Evolutionary conservation across 1,284 basidiomycete species (phyloP).

Genomic region (Coriolopsis trogii): DNA sequence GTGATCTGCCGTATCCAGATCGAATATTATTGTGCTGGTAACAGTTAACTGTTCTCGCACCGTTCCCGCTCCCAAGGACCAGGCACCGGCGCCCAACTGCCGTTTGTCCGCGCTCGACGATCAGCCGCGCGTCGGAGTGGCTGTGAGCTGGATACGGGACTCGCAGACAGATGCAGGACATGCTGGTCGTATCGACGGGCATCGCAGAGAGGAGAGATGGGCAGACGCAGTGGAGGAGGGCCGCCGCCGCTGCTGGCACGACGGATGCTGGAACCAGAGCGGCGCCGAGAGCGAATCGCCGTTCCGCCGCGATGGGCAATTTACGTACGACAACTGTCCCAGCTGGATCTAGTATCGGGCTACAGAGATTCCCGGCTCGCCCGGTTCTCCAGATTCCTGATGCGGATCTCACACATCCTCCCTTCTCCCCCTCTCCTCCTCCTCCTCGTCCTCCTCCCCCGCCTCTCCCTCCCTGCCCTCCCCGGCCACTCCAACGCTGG

Average conservation of each 20-base stretch:
- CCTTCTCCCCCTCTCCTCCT: constrained; percentile 14
- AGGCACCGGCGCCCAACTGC: constrained; percentile 28
- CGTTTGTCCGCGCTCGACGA: constrained; percentile 10
- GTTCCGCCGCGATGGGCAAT: constrained; percentile 29
- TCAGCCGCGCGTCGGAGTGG: constrained; percentile 3
- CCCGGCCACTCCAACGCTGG: not conserved
- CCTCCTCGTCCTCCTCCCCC: constrained; percentile 9
- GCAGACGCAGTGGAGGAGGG: constrained; percentile 3
- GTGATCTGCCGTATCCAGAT: constrained; percentile 28
- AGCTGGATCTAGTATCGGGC: constrained; percentile 34
- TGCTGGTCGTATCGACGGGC: no score
- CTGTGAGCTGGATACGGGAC: constrained; percentile 5
- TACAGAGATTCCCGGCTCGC: constrained; percentile 32
- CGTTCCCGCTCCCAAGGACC: constrained; percentile 8
- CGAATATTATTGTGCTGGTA: constrained; percentile 23
- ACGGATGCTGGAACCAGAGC: constrained; percentile 24
- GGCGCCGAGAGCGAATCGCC: constrained; percentile 34
- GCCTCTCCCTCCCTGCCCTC: not conserved
- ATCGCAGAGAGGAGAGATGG: not conserved
- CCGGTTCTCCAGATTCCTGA: constrained; percentile 36
- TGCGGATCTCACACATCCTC: constrained; percentile 30
- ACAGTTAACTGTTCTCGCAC: constrained; percentile 16
- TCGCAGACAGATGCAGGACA: no score
- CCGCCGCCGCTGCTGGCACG: constrained; percentile 17
- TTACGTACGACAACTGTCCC: constrained; percentile 29